phyloP scores from a whole-genome alignment of 2,329 filamentous ascomycete genomes.

The Paraconiothyrium sp. region DNA sequence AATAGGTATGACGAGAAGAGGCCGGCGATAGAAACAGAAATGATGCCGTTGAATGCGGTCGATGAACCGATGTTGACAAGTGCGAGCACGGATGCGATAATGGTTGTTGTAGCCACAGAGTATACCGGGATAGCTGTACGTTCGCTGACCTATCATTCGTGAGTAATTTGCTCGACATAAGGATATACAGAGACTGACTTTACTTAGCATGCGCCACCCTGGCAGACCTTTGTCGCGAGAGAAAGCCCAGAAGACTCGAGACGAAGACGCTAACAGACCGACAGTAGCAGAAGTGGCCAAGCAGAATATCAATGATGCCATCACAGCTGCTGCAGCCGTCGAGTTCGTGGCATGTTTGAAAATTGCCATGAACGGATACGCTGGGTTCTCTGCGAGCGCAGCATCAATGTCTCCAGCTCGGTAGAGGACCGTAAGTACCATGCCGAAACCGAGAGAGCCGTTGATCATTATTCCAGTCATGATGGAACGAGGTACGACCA shows the following conservation, averaged over 20 bases:
- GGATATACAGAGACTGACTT: slow-evolving; percentile 20
- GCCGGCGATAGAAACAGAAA: slow-evolving; percentile 39
- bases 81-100: slow-evolving; percentile 54
- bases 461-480: slow-evolving; percentile 46
- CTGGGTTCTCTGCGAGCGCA: slow-evolving; percentile 50
- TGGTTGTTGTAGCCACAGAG: slow-evolving; percentile 36
- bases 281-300: slow-evolving; percentile 48
- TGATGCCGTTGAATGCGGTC: slow-evolving; percentile 39
- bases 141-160: slow-evolving; percentile 29
- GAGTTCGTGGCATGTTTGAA: slow-evolving; percentile 49
- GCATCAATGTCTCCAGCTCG: slow-evolving; percentile 46
- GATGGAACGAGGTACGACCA: slow-evolving; percentile 43
- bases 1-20: slow-evolving; percentile 41
- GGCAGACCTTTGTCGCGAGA: slow-evolving; percentile 53
- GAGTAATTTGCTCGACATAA: slow-evolving; percentile 16
- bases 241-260: slow-evolving; percentile 53
- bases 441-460: slow-evolving; percentile 44
- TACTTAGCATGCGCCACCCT: slow-evolving; percentile 40
- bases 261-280: slow-evolving; percentile 48
- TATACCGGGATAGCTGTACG: slow-evolving; percentile 47
- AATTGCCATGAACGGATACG: slow-evolving; percentile 57
- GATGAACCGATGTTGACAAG: slow-evolving; percentile 59
- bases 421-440: slow-evolving; percentile 47
- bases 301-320: slow-evolving; percentile 47
- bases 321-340: slow-evolving; percentile 53